Conservation (phyloP, 192 early-diverging fungal species). For the Helicostylum pulchrum region DNA sequence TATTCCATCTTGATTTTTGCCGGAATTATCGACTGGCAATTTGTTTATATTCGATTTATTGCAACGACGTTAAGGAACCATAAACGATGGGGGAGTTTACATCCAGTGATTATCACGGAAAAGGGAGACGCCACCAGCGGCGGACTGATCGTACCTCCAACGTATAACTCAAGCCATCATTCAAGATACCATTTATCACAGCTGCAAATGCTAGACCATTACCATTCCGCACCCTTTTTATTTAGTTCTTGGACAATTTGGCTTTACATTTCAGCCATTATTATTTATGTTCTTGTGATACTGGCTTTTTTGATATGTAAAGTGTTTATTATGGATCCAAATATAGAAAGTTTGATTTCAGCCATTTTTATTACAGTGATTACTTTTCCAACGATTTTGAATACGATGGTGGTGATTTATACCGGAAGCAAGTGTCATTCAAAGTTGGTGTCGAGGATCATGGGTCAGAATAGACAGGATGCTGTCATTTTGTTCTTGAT, state of each 20-base stretch:
- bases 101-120: conserved; percentile 14
- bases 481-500: conserved; percentile 6
- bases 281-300: background rate
- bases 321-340: background rate
- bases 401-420: conserved; percentile 4
- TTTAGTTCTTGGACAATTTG: conserved; percentile 5
- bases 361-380: conserved; percentile 5
- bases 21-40: background rate
- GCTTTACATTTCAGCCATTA: conserved; percentile 1
- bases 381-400: background rate
- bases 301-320: background rate
- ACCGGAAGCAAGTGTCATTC: conserved; percentile 5
- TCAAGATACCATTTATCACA: background rate
- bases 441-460: background rate
- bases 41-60: background rate
- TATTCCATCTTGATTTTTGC: conserved; percentile 3
- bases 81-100: conserved; percentile 6
- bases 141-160: background rate
- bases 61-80: background rate
- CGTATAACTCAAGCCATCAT: background rate
- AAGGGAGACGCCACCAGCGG: conserved; percentile 7
- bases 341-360: background rate
- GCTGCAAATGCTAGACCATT: no score
- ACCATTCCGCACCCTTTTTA: background rate
- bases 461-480: conserved; percentile 3